These are phyloP conservation scores for Capronia epimyces DNA, from an alignment of 2,329 filamentous ascomycete genomes.

Conservation along the genomic window DNA sequence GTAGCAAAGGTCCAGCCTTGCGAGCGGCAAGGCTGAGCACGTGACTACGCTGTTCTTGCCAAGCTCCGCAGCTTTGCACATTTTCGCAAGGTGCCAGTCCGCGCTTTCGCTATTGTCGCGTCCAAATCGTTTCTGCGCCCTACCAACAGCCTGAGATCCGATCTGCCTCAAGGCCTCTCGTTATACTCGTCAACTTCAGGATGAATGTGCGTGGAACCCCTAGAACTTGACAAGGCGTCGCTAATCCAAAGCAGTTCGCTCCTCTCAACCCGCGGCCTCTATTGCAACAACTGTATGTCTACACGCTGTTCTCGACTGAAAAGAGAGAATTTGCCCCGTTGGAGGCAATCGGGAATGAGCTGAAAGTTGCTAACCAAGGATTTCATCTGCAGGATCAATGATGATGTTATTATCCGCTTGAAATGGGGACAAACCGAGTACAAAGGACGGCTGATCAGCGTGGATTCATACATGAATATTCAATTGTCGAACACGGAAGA, in stretches of 20 bases:
- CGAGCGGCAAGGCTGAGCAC: slow-evolving; percentile 6
- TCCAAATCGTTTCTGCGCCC: neutral
- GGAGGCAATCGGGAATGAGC: neutral
- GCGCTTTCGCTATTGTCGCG: neutral
- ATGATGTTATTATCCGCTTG: slow-evolving; percentile 82
- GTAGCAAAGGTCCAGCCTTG: neutral
- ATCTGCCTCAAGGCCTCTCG: too few relatives aligned
- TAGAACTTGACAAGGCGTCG: neutral
- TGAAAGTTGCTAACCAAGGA: neutral
- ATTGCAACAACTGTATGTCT: slow-evolving; percentile 78
- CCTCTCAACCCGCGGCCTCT: slow-evolving; percentile 95
- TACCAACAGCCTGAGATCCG: neutral
- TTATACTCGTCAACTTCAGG: slow-evolving; percentile 20
- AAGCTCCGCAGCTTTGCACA: slow-evolving; percentile 8
- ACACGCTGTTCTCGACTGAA: neutral
- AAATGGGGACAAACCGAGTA: slow-evolving; percentile 99
- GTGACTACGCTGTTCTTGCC: slow-evolving; percentile 1
- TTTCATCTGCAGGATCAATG: slow-evolving; percentile 62
- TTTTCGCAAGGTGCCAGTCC: slow-evolving; percentile 1
- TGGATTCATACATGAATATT: slow-evolving; percentile 99
- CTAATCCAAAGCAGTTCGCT: slow-evolving; percentile 58
- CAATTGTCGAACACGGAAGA: slow-evolving; percentile 88
- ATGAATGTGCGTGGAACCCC: slow-evolving; percentile 36
- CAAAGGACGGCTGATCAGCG: slow-evolving; percentile 83
- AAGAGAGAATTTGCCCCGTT: neutral